Conservation (phyloP, 495 filamentous ascomycete genomes). For the Tetracladium setigerum region DNA sequence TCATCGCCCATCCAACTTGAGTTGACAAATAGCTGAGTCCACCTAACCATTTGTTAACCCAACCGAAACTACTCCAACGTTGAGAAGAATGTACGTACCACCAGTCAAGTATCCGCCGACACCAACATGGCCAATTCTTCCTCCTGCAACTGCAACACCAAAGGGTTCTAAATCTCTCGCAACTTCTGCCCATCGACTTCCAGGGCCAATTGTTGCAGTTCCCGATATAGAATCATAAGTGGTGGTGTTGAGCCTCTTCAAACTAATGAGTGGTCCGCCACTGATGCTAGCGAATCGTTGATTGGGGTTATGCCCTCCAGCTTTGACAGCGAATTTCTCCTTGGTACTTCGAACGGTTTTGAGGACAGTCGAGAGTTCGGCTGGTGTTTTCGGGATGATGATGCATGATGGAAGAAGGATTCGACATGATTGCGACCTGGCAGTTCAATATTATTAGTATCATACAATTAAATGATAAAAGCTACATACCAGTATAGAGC, state of each 20-base stretch:
- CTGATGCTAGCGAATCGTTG: constrained; percentile 23
- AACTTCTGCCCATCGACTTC: constrained; percentile 37
- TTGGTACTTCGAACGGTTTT: no score
- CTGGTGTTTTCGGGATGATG: no score
- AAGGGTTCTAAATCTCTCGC: constrained; percentile 33
- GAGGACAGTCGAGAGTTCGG: no score
- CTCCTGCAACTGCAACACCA: constrained; percentile 38
- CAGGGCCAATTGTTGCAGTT: constrained; percentile 27
- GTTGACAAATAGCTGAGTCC: constrained; percentile 33
- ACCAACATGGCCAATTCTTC: constrained; percentile 43
- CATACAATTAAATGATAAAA: no score
- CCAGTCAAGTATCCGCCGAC: constrained; percentile 46
- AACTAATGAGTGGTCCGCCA: constrained; percentile 25
- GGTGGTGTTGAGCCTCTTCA: constrained; percentile 22
- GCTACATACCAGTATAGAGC: no score
- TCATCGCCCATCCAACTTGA: constrained; percentile 33
- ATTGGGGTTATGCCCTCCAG: constrained; percentile 23
- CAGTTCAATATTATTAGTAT: no score
- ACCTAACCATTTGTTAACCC: constrained; percentile 13
- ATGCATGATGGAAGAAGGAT: no score
- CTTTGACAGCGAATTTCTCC: constrained; percentile 24
- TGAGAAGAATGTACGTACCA: constrained; percentile 20
- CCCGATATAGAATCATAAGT: constrained; percentile 19
- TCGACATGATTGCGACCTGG: no score
- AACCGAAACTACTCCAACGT: constrained; percentile 20